A percentile compares a stretch with the other conserved stretches of the same genome.
Conservation (phyloP, 164 flowering plant genomes). For the Macadamia tetraphylla region DNA sequence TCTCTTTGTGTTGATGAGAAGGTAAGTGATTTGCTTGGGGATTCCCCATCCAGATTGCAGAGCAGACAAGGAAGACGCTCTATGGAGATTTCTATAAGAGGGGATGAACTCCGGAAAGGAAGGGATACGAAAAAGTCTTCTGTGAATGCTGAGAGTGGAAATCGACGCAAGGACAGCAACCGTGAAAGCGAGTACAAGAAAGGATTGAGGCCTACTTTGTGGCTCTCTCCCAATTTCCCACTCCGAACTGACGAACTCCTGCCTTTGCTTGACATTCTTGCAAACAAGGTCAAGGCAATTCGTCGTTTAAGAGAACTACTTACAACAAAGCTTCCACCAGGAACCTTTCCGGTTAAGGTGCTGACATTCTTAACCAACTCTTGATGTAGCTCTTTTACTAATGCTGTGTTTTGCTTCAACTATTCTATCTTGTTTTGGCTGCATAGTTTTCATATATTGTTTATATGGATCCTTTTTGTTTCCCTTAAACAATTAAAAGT, state of each 20-base stretch:
- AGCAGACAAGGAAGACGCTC: slow-evolving; percentile 71
- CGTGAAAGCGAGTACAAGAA: slow-evolving; percentile 90
- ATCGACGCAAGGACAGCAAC: slow-evolving; percentile 50
- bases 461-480: background rate
- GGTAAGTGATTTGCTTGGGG: slow-evolving; percentile 73
- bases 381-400: background rate
- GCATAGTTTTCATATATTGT: background rate
- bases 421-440: background rate
- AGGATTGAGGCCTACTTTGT: slow-evolving; percentile 93
- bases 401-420: background rate
- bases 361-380: slow-evolving; percentile 6
- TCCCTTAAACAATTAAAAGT: background rate
- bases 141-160: slow-evolving; percentile 33
- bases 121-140: slow-evolving; percentile 43
- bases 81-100: slow-evolving; percentile 47
- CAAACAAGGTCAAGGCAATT: slow-evolving; percentile 96
- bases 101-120: slow-evolving; percentile 51
- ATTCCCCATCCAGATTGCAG: slow-evolving; percentile 53
- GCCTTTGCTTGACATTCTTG: slow-evolving; percentile 93
- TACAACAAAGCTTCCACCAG: slow-evolving; percentile 89
- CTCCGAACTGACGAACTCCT: slow-evolving; percentile 82
- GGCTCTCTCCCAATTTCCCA: slow-evolving; percentile 91
- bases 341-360: slow-evolving; percentile 97
- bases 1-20: slow-evolving; percentile 73
- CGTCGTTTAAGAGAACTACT: slow-evolving; percentile 89